A percentile compares a stretch with the other conserved stretches of the same genome.
Evolutionary conservation across 2,329 filamentous ascomycete genomes (phyloP).

Genomic region (Sclerotinia subarctica): DNA sequence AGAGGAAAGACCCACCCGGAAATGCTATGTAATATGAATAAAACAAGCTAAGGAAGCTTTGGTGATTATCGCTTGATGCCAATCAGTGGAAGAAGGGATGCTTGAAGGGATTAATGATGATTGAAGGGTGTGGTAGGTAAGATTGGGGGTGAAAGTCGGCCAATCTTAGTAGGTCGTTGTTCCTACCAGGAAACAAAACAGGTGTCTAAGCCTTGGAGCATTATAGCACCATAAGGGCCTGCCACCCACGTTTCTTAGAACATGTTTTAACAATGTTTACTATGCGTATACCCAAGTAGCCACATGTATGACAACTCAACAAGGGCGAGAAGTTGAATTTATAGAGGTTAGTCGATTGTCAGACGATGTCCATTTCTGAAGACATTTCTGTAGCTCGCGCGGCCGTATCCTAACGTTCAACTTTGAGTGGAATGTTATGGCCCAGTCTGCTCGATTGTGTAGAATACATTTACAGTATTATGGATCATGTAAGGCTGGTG

Average conservation of each 20-base stretch:
- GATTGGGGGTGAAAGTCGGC: not conserved
- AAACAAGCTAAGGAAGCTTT: not conserved
- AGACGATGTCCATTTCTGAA: not conserved
- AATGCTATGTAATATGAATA: not conserved
- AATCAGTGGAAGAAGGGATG: not conserved
- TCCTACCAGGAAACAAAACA: not conserved
- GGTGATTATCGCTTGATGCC: not conserved
- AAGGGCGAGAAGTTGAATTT: not conserved
- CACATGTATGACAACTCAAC: not conserved
- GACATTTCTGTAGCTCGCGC: not conserved
- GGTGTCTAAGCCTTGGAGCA: slow-evolving; percentile 4
- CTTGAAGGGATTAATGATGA: not conserved
- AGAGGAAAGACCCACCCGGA: not conserved
- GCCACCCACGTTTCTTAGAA: slow-evolving; percentile 16
- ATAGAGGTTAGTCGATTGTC: not conserved
- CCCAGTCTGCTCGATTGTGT: not conserved
- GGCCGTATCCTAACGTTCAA: not conserved
- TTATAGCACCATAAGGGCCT: slow-evolving; percentile 2
- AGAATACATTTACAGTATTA: not conserved
- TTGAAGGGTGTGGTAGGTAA: not conserved
- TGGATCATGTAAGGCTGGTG: not conserved
- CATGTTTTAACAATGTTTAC: not conserved
- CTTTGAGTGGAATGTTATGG: not conserved
- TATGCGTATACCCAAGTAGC: not conserved
- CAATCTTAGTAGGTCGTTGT: not conserved